Percentiles rank a stretch among this genome's conserved stretches.
Conservation (phyloP, 2,329 filamentous ascomycete species). For the Volutella citrinella region DNA sequence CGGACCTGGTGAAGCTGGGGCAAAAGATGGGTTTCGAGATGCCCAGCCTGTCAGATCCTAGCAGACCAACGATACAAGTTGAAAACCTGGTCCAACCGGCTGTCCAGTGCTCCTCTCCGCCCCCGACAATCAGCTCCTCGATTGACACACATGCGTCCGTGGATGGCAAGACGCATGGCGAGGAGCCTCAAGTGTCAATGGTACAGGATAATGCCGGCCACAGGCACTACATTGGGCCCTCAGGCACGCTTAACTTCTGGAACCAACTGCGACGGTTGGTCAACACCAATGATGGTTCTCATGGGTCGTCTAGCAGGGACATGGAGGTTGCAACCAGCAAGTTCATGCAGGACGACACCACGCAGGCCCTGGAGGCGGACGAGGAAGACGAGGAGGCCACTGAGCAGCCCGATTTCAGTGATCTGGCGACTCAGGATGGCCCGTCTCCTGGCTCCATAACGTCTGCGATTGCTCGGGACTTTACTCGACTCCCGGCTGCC, state of each 20-base stretch:
- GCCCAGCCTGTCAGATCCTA: conserved; percentile 26
- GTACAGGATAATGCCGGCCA: conserved; percentile 32
- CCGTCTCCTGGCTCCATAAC: conserved; percentile 25
- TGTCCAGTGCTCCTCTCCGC: not conserved
- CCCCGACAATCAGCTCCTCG: conserved; percentile 4
- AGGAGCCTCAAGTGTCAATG: conserved; percentile 22
- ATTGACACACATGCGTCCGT: conserved; percentile 1
- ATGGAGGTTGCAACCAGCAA: too few relatives aligned
- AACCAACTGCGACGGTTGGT: conserved; percentile 32
- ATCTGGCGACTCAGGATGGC: conserved; percentile 11
- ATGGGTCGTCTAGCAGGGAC: conserved; percentile 1
- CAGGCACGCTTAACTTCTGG: conserved; percentile 34
- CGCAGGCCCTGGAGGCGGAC: conserved; percentile 15
- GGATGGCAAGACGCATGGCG: conserved; percentile 11
- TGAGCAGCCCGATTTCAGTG: conserved; percentile 1
- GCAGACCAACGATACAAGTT: conserved; percentile 12
- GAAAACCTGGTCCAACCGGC: conserved; percentile 13
- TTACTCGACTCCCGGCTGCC: conserved; percentile 19
- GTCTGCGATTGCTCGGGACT: conserved; percentile 26
- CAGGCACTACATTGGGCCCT: conserved; percentile 36
- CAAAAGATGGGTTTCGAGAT: conserved; percentile 30
- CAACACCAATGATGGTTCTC: conserved; percentile 15
- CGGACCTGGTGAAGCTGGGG: conserved; percentile 29
- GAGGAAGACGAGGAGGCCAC: conserved; percentile 9
- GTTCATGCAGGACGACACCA: conserved; percentile 17